Conservation (phyloP, 257 asterid species). For the Solanum sitiens region DNA sequence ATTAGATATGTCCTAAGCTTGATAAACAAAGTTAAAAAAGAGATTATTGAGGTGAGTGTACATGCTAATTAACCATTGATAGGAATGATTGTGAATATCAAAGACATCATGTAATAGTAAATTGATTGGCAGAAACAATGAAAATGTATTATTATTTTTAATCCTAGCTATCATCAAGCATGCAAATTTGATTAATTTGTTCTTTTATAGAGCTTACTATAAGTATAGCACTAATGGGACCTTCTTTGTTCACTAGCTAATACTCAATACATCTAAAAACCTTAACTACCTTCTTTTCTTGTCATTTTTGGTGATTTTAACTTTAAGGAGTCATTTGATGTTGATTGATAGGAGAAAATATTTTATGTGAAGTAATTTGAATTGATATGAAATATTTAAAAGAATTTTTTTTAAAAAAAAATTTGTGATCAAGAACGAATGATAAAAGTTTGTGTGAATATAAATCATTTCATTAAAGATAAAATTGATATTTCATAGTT, state of each 20-base stretch:
- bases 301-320: background rate
- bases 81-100: background rate
- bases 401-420: no score
- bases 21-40: background rate
- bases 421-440: no score
- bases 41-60: background rate
- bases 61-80: background rate
- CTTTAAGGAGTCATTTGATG: no score
- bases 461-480: no score
- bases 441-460: no score
- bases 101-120: background rate
- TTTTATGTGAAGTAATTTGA: no score
- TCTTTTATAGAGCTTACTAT: background rate
- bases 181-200: background rate
- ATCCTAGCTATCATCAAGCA: background rate
- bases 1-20: background rate
- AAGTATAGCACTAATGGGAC: background rate
- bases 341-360: no score
- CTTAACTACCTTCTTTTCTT: background rate
- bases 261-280: background rate
- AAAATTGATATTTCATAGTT: background rate
- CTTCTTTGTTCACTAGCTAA: background rate
- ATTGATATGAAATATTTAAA: rapidly evolving
- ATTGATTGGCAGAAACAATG: background rate
- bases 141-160: background rate